A percentile compares a stretch with the other conserved stretches of the same genome.
Conservation (phyloP, 805 yeast species). For the Yamadazyma akitaensis region DNA sequence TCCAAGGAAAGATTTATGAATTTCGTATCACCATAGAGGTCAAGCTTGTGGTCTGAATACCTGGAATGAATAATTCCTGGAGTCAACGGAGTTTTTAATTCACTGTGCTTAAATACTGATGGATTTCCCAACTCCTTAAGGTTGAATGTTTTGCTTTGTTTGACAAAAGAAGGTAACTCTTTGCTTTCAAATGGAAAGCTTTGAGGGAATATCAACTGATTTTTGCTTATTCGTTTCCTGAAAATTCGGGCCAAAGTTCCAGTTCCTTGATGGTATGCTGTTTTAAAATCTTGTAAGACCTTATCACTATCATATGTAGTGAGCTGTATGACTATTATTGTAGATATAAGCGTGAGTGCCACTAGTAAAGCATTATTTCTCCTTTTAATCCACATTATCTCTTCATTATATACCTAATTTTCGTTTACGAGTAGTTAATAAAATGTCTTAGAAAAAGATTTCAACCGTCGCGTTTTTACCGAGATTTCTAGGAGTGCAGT, state of each 20-base stretch:
- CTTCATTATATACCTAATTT: background rate
- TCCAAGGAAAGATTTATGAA: constrained; percentile 11
- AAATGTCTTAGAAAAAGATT: too few species aligned
- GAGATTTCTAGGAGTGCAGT: too few species aligned
- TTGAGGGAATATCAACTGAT: constrained; percentile 17
- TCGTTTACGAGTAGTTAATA: too few species aligned
- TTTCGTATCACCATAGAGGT: constrained; percentile 12
- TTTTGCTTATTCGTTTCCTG: constrained; percentile 9
- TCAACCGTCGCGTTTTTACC: too few species aligned
- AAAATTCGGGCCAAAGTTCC: constrained; percentile 4
- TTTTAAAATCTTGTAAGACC: constrained; percentile 7
- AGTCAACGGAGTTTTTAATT: constrained; percentile 4
- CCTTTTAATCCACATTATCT: constrained; percentile 7
- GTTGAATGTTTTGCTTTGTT: constrained; percentile 10
- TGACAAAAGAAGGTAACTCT: constrained; percentile 7
- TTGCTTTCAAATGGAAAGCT: constrained; percentile 11
- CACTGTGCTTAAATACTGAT: constrained; percentile 7
- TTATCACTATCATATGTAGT: constrained; percentile 1
- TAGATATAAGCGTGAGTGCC: background rate
- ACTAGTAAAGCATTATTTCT: constrained; percentile 4
- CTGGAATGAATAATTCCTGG: constrained; percentile 5
- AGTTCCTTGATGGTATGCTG: constrained; percentile 15
- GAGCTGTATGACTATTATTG: constrained; percentile 5
- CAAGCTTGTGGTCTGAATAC: constrained; percentile 13
- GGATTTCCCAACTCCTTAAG: constrained; percentile 10